Percentiles rank a stretch among this genome's conserved stretches.
These are phyloP conservation scores for Anthracocystis walkeri DNA, from an alignment of 1,284 basidiomycete species.

Conservation along the genomic window DNA sequence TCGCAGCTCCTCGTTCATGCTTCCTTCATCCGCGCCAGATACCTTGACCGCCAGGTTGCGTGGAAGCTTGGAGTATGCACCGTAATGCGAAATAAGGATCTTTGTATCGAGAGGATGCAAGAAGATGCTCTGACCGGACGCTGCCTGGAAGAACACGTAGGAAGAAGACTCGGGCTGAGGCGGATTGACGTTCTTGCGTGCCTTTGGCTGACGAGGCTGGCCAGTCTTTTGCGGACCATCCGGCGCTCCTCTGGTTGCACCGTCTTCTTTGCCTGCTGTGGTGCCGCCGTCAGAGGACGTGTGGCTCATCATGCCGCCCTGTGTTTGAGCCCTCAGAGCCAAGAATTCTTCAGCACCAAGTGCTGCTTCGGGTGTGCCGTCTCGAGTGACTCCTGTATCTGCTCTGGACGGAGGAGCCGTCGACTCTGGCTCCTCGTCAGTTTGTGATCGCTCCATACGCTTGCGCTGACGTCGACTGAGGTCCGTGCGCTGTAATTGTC, in stretches of 20 bases:
- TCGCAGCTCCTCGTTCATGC: constrained; percentile 89
- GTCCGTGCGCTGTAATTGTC: constrained; percentile 29
- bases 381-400: constrained; percentile 9
- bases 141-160: constrained; percentile 96
- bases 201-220: constrained; percentile 20
- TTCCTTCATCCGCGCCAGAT: constrained; percentile 77
- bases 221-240: constrained; percentile 8
- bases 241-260: constrained; percentile 2
- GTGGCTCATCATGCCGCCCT: constrained; percentile 29
- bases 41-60: constrained; percentile 82
- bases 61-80: constrained; percentile 85
- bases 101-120: constrained; percentile 95
- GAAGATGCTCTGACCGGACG: constrained; percentile 89
- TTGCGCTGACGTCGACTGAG: constrained; percentile 54
- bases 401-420: not conserved
- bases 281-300: constrained; percentile 12
- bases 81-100: constrained; percentile 87
- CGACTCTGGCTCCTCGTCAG: constrained; percentile 31
- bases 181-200: constrained; percentile 60
- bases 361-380: constrained; percentile 35
- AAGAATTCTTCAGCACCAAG: constrained; percentile 44
- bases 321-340: constrained; percentile 31
- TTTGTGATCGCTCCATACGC: constrained; percentile 47
- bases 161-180: constrained; percentile 60
- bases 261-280: constrained; percentile 1